Evolutionary conservation across 2,329 filamentous ascomycete genomes (phyloP), one percentile per base, ranked within the genome.

Genomic region (Acarospora socialis): DNA sequence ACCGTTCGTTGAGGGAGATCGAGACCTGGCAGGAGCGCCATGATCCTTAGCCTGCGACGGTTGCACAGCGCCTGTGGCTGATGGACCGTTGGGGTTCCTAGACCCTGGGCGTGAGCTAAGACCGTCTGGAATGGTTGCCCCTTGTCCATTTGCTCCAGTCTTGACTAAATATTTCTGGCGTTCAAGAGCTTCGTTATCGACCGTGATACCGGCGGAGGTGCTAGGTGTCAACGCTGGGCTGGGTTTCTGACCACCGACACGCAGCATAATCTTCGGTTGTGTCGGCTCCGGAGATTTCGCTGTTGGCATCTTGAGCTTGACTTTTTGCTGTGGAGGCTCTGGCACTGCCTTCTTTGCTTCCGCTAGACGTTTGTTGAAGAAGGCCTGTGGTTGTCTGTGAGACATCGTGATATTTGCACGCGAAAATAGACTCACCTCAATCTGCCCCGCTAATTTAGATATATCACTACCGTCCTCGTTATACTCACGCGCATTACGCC

Each of bases 381-480:
- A 66, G 51, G 70, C 62, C 78, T 87, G 41, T 4, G n/a, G n/a
- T n/a, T n/a, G n/a, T n/a, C n/a, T n/a, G n/a, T n/a, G n/a, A n/a
- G n/a, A n/a, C n/a, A 34, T 34, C 22, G 36, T 42, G 39, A 39
- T 39, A 46, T 39, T 10, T 32, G 7, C 16, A 25, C 32, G 26
- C 32, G 28, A 5, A 29, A 26, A 23, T 27, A 45, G 35, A 28
- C n/a, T 33, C 7, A 82, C 81, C 70, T 92, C 77, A 5, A 94
- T 69, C 37, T 90, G 75, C 29, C 75, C 70, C 1, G 83, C 82
- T 38, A 90, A 63, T 14, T 70, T 64, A 41, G 76, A 82, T 31
- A 93, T 86, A 10, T 83, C 78, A 47, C 86, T 93, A 3, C 78
- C 81, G 49, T 93, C 84, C 53, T 93, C 82, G 44, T 94, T 94